Base-by-base conservation (phyloP, 1,139 yeast species). In the Yamadazyma sp. region DNA sequence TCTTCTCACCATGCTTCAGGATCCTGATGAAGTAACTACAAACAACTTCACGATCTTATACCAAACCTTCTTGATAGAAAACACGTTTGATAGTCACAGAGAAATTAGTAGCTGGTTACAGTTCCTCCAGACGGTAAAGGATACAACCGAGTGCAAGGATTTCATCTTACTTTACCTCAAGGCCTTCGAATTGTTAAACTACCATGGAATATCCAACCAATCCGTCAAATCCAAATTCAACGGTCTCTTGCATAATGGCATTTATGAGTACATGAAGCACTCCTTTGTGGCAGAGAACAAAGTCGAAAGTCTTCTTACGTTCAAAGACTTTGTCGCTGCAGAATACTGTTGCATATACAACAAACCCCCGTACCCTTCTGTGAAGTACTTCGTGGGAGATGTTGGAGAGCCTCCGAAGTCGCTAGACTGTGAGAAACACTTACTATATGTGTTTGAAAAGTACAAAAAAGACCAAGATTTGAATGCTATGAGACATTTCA, bases 61-160 rank as follows among this genome's bases (percentile, higher is more conserved):
- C 24, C 49, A 54, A 7, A 61, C 73, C 1, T 72, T 53, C 41
- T 43, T 44, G 33, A 45, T 62, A 3, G 69, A 67, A 34, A 67
- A 64, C 40, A 46, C 59, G 2, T 54, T 69, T 34, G 40, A 46
- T 1, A 37, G 40, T 12, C 49, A 43, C 27, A 63, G 61, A 17
- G 48, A 58, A 3, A 47, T 49, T 14, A 50, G 61, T 2, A 48
- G 65, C 12, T 72, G 76, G 76, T 45, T 61, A 3, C 69, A 65
- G 33, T 72, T 59, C 44, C 40, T 71, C 20, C 53, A 48, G 10
- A 40, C 63, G 3, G 52, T 58, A 26, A 48, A 54, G 35, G 51
- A 50, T 16, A 47, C 58, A 17, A 58, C 65, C 33, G 71, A 64
- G 17, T 59, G 67, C 33, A 51, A 47, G 24, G 56, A 55, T 1